These are phyloP conservation scores for Pseudocercospora musae DNA, from an alignment of 2,329 filamentous ascomycete species.

Conservation along the genomic window DNA sequence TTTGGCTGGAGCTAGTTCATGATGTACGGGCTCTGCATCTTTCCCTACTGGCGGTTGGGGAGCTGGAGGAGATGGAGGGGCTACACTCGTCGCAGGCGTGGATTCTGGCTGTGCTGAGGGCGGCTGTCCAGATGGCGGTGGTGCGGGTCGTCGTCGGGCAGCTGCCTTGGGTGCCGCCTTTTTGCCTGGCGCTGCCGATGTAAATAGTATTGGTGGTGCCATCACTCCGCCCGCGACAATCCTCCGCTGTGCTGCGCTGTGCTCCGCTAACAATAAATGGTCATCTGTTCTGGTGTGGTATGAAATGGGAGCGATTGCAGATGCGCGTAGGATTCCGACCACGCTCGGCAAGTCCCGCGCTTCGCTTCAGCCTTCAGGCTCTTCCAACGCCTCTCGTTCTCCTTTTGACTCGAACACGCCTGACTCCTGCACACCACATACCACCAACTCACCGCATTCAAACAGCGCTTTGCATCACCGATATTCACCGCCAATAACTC, in stretches of 20 bases:
- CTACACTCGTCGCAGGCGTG: background rate
- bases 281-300: background rate
- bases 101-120: conserved; percentile 17
- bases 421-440: background rate
- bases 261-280: background rate
- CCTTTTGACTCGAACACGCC: background rate
- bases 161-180: conserved; percentile 49
- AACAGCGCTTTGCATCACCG: background rate
- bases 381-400: background rate
- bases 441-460: background rate
- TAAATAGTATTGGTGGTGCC: conserved; percentile 45
- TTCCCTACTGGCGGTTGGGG: conserved; percentile 10
- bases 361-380: background rate
- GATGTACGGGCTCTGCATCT: background rate
- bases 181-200: conserved; percentile 52
- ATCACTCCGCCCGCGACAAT: conserved; percentile 8
- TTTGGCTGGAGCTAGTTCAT: background rate
- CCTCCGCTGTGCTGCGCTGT: background rate
- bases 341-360: background rate
- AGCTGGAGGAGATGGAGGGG: conserved; percentile 19
- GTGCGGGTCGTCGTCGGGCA: conserved; percentile 41
- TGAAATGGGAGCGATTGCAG: background rate
- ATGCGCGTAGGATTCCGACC: background rate
- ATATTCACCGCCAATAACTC: background rate
- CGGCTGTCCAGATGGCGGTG: conserved; percentile 10